Evolutionary conservation across 2,329 filamentous ascomycete genomes (phyloP).

Genomic region (Cercospora nicotianae): DNA sequence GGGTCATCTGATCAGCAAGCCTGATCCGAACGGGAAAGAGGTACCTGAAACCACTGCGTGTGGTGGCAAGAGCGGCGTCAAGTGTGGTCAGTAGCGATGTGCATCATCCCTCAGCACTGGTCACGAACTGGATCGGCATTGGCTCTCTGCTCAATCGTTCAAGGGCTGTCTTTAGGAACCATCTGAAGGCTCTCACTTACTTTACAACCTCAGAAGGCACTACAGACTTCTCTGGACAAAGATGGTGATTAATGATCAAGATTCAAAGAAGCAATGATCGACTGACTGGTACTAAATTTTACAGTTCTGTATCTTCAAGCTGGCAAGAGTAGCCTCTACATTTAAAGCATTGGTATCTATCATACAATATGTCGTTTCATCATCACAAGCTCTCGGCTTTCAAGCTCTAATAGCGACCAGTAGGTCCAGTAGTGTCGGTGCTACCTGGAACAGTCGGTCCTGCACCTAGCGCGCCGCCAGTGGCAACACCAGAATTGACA

Average conservation of each 20-base stretch:
- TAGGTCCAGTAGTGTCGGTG: background rate
- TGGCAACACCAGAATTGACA: background rate
- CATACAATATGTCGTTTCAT: background rate
- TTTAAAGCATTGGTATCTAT: background rate
- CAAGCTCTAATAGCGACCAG: background rate
- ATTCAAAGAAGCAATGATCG: background rate
- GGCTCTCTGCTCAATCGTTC: no score
- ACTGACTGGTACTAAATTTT: background rate
- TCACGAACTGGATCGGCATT: no score
- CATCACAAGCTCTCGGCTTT: background rate
- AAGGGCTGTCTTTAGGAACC: no score
- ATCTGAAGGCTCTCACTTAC: no score
- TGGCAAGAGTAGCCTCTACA: background rate
- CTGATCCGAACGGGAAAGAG: background rate
- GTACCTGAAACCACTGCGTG: background rate
- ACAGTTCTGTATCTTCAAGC: background rate
- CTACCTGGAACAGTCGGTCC: constrained; percentile 6
- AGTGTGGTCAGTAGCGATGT: background rate
- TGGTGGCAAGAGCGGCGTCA: background rate
- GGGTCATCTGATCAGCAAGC: background rate
- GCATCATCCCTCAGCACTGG: no score
- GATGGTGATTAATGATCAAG: background rate
- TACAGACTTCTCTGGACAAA: background rate
- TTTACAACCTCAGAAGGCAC: no score
- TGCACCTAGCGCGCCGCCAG: constrained; percentile 1